Base-by-base conservation (phyloP, 331 rosid genomes). In the Malus hybrid region DNA sequence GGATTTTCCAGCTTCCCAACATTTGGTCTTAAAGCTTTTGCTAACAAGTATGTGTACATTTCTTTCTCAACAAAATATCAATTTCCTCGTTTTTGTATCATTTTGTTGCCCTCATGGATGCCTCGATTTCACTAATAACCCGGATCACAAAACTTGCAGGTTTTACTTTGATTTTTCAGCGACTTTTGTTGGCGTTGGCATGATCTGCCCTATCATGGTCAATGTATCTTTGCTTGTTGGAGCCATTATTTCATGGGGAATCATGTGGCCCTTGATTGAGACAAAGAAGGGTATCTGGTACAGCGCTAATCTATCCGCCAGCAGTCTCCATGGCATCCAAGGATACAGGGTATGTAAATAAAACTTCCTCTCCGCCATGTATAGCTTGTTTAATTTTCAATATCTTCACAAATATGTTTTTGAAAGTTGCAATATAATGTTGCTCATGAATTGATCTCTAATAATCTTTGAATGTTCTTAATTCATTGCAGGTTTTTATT, bases 171-270 rank as follows among this genome's bases (percentile, higher is more conserved):
- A 87, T 83, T 89, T 87, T 68, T 91, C 97, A 60, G 52, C 86
- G 22, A 91, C 97, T 9, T 91, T 89, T 64, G 90, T 89, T 59
- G 97, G 97, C 31, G 89, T 87, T 33, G 97, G 95, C 75, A 87
- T 89, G 88, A 87, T 91, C 29, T 86, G 94, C 84, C 95, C 95
- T 18, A 83, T 76, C 83, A 80, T 87, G 82, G 82, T 89, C 18
- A 91, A 91, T 65, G 20, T 75, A 52, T 91, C 91, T 63, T 70
- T 89, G 84, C 88, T 91, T 55, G 11, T 91, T 73, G 95, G 97
- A 68, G 85, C 95, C 27, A 19, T 91, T 33, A n/a, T 91, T 46
- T 91, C 97, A 39, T 91, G 97, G 97, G 93, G 87, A 70, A 56
- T 86, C 56, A 67, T 91, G 83, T 89, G 97, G 95, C 97, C 97